These are phyloP conservation scores for Picea glauca DNA, from an alignment of 75 land plant species.

Conservation along the genomic window DNA sequence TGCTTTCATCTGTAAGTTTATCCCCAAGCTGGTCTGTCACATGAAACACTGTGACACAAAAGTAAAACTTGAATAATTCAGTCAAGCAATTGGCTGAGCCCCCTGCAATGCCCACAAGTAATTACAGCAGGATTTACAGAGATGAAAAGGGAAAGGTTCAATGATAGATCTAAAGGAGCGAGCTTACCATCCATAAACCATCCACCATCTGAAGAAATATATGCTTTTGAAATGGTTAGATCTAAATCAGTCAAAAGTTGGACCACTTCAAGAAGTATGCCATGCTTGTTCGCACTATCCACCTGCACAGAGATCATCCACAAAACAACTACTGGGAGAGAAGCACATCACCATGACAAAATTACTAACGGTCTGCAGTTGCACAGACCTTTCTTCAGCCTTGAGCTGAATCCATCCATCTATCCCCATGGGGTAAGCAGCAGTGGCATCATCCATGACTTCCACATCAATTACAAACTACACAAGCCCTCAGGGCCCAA, in stretches of 20 bases:
- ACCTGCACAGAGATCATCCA: conserved; percentile 17
- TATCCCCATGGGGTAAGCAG: not conserved
- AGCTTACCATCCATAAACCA: conserved; percentile 48
- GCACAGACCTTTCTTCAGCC: not conserved
- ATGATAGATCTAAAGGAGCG: not conserved
- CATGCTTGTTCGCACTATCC: conserved; percentile 34
- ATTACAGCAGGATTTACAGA: too few species aligned
- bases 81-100: not conserved
- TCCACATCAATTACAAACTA: not conserved
- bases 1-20: conserved; percentile 26
- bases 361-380: not conserved
- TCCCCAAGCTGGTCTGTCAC: conserved; percentile 50
- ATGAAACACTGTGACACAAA: conserved; percentile 55
- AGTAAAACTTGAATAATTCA: not conserved
- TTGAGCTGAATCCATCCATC: not conserved
- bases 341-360: not conserved
- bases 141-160: too few species aligned
- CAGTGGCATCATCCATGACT: not conserved
- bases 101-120: too few species aligned
- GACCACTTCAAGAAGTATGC: conserved; percentile 37
- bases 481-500: not conserved
- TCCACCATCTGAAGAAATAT: conserved; percentile 36
- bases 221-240: conserved; percentile 30
- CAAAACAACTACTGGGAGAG: not conserved
- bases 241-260: conserved; percentile 47